A percentile compares a stretch with the other conserved stretches of the same genome.
Evolutionary conservation across 2,329 filamentous ascomycete species (phyloP).

Genomic region (Exophiala calicioides): DNA sequence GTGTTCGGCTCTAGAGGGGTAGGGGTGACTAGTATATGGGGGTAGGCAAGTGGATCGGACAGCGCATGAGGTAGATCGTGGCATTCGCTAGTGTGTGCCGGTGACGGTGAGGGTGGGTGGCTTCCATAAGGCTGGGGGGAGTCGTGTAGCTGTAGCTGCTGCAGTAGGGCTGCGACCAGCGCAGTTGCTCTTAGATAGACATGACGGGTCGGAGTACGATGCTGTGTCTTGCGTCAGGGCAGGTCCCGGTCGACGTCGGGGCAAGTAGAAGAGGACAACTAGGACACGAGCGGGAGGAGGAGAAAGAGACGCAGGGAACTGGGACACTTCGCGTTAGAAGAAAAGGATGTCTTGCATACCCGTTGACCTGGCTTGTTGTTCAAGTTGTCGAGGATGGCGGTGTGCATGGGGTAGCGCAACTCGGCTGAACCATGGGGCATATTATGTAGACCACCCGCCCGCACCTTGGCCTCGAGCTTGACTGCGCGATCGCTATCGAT

Average conservation of each 20-base stretch:
- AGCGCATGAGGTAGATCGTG: constrained; percentile 48
- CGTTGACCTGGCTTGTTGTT: constrained; percentile 28
- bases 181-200: constrained; percentile 27
- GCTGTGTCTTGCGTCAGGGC: constrained; percentile 20
- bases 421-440: too few relatives aligned
- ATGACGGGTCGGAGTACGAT: constrained; percentile 8
- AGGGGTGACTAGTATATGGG: constrained; percentile 26
- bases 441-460: constrained; percentile 32
- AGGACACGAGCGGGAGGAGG: constrained; percentile 4
- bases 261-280: constrained; percentile 1
- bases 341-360: constrained; percentile 30
- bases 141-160: constrained; percentile 23
- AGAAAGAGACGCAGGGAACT: constrained; percentile 8
- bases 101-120: constrained; percentile 45
- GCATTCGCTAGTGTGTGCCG: constrained; percentile 49
- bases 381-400: constrained; percentile 29
- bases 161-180: constrained; percentile 31
- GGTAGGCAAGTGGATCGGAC: constrained; percentile 41
- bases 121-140: constrained; percentile 23
- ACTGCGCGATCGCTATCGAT: too few relatives aligned
- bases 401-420: constrained; percentile 35
- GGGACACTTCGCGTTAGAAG: constrained; percentile 23
- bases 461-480: too few relatives aligned
- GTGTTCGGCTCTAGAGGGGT: constrained; percentile 2
- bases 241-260: constrained; percentile 2